phyloP scores from a whole-genome alignment of 371 early-diverging fungal genomes.

The Mucor velutinosus region DNA sequence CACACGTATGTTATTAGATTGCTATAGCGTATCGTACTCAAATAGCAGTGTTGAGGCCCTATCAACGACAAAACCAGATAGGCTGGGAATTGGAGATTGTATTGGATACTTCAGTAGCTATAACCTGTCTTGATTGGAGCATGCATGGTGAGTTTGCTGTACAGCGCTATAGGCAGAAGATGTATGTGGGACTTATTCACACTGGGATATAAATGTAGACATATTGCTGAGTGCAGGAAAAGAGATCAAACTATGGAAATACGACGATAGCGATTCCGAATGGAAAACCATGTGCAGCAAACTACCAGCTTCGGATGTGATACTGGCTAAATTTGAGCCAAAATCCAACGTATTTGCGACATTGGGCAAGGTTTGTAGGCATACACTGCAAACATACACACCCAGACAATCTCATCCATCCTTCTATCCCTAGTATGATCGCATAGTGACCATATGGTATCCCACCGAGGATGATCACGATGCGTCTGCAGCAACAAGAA shows the following conservation, averaged over 20 bases:
- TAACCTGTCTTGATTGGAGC: conserved; percentile 50
- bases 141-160: conserved; percentile 31
- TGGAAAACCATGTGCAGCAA: conserved; percentile 26
- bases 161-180: not conserved
- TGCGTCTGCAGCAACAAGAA: not conserved
- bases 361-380: conserved; percentile 55
- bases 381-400: too few species aligned
- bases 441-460: conserved; percentile 78
- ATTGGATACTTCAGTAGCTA: conserved; percentile 13
- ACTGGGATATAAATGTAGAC: conserved; percentile 19
- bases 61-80: conserved; percentile 7
- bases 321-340: conserved; percentile 65
- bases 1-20: conserved; percentile 27
- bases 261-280: not conserved
- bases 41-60: conserved; percentile 25
- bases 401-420: too few species aligned
- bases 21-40: conserved; percentile 34
- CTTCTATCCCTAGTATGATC: conserved; percentile 51
- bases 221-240: conserved; percentile 39
- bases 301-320: conserved; percentile 31
- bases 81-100: conserved; percentile 22
- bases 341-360: conserved; percentile 72
- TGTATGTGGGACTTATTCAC: not conserved
- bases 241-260: conserved; percentile 34
- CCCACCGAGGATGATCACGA: conserved; percentile 1